These are phyloP conservation scores for Oenanthe sinensis DNA, from an alignment of 129 eudicot species.

Conservation along the genomic window DNA sequence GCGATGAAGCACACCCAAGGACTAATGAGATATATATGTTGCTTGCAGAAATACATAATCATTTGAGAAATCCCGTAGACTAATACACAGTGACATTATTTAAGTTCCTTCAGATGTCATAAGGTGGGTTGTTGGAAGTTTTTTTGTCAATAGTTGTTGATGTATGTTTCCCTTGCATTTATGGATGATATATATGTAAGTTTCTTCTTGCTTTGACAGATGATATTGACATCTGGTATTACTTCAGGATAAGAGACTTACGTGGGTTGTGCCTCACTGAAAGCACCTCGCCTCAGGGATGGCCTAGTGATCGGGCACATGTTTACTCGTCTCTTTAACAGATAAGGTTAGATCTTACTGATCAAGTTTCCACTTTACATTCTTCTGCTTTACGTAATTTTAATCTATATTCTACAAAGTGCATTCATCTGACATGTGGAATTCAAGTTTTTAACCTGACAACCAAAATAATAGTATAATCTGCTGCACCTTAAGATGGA, in stretches of 20 bases:
- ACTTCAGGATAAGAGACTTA: background rate
- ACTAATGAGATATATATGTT: constrained; percentile 21
- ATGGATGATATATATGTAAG: background rate
- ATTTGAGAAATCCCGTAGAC: constrained; percentile 14
- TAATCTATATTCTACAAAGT: background rate
- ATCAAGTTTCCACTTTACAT: background rate
- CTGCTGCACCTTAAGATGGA: background rate
- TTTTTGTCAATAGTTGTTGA: background rate
- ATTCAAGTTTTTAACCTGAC: background rate
- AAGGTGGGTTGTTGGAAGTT: background rate
- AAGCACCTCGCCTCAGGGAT: background rate
- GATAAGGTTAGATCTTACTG: background rate
- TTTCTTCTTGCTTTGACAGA: background rate
- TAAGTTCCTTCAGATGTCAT: background rate
- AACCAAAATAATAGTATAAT: background rate
- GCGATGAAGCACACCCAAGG: constrained; percentile 34
- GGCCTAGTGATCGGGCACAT: background rate
- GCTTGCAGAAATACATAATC: constrained; percentile 23
- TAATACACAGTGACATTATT: background rate
- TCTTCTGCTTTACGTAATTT: background rate
- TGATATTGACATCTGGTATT: background rate
- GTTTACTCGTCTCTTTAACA: background rate
- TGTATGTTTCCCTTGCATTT: background rate
- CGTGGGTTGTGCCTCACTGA: background rate
- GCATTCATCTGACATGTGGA: background rate